Evolutionary conservation across 306 rosid species (phyloP).

Genomic region (Fragaria ananassa): DNA sequence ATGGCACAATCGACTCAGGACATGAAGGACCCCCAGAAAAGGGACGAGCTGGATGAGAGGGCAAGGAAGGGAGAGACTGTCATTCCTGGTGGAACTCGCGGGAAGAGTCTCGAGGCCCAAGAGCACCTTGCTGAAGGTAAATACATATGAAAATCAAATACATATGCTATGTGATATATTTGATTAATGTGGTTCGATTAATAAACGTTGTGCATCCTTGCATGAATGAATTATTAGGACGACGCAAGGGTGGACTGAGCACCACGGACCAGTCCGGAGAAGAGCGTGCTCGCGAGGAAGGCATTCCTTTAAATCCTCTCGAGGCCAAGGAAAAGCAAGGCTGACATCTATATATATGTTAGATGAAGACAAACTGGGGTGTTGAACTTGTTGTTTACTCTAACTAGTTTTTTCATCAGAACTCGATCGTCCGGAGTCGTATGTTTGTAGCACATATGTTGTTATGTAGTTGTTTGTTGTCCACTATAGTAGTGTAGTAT

Average conservation of each 20-base stretch:
- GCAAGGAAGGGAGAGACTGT: neutral
- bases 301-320: neutral
- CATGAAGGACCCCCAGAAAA: neutral
- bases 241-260: slow-evolving; percentile 4
- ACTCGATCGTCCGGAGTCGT: too few species aligned
- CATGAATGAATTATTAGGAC: neutral
- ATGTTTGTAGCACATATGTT: too few species aligned
- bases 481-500: too few species aligned
- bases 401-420: too few species aligned
- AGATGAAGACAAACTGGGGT: too few species aligned
- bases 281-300: neutral
- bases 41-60: neutral
- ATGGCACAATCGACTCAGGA: neutral
- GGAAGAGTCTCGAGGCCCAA: neutral
- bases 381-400: too few species aligned
- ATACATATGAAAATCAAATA: too few species aligned
- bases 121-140: neutral
- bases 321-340: neutral
- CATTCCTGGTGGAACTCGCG: neutral
- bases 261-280: neutral
- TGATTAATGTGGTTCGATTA: neutral
- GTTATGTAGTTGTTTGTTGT: too few species aligned
- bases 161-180: neutral
- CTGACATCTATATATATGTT: too few species aligned
- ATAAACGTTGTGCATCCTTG: neutral